phyloP scores from a whole-genome alignment of 1,284 basidiomycete species.

The Dichomitus squalens region DNA sequence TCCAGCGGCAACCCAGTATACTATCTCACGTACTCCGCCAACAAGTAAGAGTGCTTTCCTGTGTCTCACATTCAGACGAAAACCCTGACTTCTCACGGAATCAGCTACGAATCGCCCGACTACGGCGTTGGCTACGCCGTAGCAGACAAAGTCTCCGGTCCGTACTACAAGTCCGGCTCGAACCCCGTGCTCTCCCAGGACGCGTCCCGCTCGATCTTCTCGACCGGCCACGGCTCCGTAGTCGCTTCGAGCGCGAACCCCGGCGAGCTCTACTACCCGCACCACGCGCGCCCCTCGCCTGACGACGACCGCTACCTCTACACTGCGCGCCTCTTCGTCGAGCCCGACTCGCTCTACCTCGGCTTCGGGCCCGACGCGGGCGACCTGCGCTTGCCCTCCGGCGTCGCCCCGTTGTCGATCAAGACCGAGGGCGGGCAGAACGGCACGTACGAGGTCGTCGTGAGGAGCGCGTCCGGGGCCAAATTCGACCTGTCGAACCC shows the following conservation, averaged over 20 bases:
- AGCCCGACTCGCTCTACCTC: conserved; percentile 11
- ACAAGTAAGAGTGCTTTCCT: conserved; percentile 4
- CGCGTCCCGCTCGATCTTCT: conserved; percentile 12
- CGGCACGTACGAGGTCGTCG: conserved; percentile 4
- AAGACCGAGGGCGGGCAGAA: not conserved
- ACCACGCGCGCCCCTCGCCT: conserved; percentile 12
- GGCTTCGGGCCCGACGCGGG: conserved; percentile 6
- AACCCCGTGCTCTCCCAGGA: conserved; percentile 11
- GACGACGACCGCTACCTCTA: conserved; percentile 3
- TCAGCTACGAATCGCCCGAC: conserved; percentile 11
- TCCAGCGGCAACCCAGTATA: conserved; percentile 6
- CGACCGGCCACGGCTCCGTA: conserved; percentile 11
- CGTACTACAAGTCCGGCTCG: conserved; percentile 12
- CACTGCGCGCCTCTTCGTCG: conserved; percentile 8
- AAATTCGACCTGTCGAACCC: conserved; percentile 9
- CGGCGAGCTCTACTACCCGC: conserved; percentile 12
- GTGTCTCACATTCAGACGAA: not conserved
- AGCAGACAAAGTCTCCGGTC: conserved; percentile 5
- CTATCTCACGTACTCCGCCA: conserved; percentile 11
- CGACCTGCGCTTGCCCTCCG: conserved; percentile 9
- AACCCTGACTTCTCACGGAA: not conserved
- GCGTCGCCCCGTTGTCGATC: conserved; percentile 7
- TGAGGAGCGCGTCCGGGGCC: conserved; percentile 4
- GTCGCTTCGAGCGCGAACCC: conserved; percentile 4
- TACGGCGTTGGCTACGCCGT: conserved; percentile 15